Percentiles rank a stretch among this genome's conserved stretches.
phyloP scores from a whole-genome alignment of 495 filamentous ascomycete genomes.

The Letharia columbiana region DNA sequence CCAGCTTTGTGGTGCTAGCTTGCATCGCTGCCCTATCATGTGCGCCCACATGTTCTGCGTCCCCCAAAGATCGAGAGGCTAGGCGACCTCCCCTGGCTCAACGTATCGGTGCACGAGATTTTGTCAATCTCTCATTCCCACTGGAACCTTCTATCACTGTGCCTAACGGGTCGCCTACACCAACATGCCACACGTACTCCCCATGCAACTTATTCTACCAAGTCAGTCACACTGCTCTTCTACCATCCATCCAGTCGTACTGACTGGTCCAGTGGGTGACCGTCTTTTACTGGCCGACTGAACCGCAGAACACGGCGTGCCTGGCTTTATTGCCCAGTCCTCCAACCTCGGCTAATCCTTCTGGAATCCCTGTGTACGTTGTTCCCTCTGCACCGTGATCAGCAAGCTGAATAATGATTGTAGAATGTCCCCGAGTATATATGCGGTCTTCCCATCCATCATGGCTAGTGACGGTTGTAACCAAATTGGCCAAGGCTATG shows the following conservation, averaged over 20 bases:
- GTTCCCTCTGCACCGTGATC: not conserved
- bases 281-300: constrained; percentile 5
- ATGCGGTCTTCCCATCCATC: constrained; percentile 7
- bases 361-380: not conserved
- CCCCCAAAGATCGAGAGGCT: not conserved
- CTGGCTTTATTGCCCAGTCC: not conserved
- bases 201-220: not conserved
- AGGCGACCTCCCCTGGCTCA: not conserved
- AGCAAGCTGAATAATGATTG: not conserved
- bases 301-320: constrained; percentile 6
- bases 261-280: not conserved
- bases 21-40: not conserved
- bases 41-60: not conserved
- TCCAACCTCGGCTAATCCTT: not conserved
- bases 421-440: not conserved
- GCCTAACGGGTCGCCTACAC: not conserved
- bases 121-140: not conserved
- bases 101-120: not conserved
- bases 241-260: not conserved
- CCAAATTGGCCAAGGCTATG: not conserved
- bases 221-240: not conserved
- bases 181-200: not conserved
- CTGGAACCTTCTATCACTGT: not conserved
- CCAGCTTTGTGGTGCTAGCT: not conserved
- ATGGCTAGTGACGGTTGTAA: constrained; percentile 8